These are phyloP conservation scores for Salinomyces thailandicus DNA, from an alignment of 2,329 filamentous ascomycete genomes.

Conservation along the genomic window DNA sequence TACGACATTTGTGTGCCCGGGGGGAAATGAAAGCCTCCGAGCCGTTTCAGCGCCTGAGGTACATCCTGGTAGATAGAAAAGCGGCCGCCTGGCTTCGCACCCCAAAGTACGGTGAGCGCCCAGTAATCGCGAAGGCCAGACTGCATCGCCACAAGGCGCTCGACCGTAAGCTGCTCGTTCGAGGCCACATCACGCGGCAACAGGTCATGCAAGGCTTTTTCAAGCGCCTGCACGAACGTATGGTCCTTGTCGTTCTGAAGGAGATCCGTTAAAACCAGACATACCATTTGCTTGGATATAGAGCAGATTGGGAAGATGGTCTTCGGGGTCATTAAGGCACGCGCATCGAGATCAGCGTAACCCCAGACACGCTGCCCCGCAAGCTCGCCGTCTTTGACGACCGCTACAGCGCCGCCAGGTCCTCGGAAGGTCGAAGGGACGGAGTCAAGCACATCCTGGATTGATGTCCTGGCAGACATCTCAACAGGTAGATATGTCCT, in stretches of 20 bases:
- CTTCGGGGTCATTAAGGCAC: slow-evolving; percentile 27
- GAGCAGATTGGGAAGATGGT: slow-evolving; percentile 38
- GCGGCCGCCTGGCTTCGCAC: slow-evolving; percentile 29
- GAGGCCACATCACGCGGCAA: neutral
- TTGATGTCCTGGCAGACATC: neutral
- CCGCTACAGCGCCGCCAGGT: slow-evolving; percentile 34
- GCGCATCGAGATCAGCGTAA: slow-evolving; percentile 32
- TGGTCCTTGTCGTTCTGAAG: neutral
- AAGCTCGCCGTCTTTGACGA: slow-evolving; percentile 35
- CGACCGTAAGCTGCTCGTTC: slow-evolving; percentile 25
- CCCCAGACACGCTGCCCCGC: slow-evolving; percentile 33
- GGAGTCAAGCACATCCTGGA: neutral
- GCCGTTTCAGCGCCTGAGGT: slow-evolving; percentile 20
- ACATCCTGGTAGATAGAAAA: slow-evolving; percentile 30
- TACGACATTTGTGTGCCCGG: slow-evolving; percentile 37
- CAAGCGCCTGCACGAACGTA: neutral
- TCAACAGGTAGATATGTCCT: no score
- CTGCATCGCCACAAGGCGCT: slow-evolving; percentile 32
- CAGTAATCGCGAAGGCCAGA: slow-evolving; percentile 39
- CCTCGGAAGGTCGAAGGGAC: slow-evolving; percentile 19
- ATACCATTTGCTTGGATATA: slow-evolving; percentile 39
- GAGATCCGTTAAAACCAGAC: slow-evolving; percentile 22
- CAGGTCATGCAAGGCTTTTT: neutral
- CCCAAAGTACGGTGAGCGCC: slow-evolving; percentile 32
- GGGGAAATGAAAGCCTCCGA: slow-evolving; percentile 32